phyloP scores from a whole-genome alignment of 148 eudicot genomes.

The Suaeda aralocaspica region DNA sequence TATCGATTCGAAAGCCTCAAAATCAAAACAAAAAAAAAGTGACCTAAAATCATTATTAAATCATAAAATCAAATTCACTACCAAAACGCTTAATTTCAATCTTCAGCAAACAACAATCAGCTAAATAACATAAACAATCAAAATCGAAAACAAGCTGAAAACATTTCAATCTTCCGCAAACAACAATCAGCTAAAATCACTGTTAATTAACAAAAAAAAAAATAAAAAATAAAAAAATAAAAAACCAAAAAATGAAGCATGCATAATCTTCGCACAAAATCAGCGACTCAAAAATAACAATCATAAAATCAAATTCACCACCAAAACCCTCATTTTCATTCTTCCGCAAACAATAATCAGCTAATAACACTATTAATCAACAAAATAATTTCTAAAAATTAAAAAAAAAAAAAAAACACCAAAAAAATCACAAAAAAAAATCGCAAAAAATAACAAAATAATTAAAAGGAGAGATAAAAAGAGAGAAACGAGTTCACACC shows the following conservation, averaged over 20 bases:
- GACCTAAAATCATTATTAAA: neutral
- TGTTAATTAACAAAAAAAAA: neutral
- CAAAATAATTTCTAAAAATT: neutral
- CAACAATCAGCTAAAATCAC: neutral
- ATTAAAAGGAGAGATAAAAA: neutral
- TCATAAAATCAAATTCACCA: no score
- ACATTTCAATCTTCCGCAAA: no score
- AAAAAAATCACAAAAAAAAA: neutral
- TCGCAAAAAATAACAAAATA: neutral
- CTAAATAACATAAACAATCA: no score
- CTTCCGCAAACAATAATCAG: neutral
- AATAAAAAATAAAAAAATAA: no score
- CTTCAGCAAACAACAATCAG: no score
- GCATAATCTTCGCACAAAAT: neutral
- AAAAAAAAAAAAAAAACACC: neutral
- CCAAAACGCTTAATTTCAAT: no score
- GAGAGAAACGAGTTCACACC: constrained; percentile 24
- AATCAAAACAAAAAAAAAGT: no score
- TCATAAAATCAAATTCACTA: neutral
- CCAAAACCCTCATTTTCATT: no score
- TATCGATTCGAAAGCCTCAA: no score
- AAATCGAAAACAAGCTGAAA: no score
- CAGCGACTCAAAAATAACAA: neutral
- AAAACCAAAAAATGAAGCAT: no score
- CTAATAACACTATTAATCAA: neutral